Conservation (phyloP, 169 alveolate species). For the Pseudocohnilembus persalinus region DNA sequence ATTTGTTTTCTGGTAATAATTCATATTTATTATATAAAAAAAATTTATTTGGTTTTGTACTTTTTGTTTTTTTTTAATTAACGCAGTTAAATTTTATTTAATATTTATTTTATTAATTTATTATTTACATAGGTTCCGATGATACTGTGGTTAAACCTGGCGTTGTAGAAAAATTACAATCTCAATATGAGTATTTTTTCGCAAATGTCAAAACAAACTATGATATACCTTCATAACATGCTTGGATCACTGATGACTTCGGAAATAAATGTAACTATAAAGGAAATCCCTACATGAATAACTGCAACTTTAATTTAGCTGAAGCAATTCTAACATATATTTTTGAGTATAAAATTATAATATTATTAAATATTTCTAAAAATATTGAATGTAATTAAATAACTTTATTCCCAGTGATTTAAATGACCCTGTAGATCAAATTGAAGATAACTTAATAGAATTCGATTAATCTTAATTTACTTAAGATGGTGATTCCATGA, state of each 20-base stretch:
- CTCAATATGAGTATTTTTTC: constrained; percentile 22
- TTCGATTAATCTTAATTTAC: constrained; percentile 17
- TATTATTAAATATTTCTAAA: too few species aligned
- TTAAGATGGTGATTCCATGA: neutral
- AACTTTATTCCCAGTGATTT: too few species aligned
- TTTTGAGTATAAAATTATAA: too few species aligned
- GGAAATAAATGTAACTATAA: constrained; percentile 32
- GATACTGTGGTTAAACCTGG: constrained; percentile 29
- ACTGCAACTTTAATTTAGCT: constrained; percentile 38
- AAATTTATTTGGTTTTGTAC: too few species aligned
- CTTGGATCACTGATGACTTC: constrained; percentile 27
- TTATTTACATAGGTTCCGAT: constrained; percentile 19
- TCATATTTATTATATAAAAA: too few species aligned
- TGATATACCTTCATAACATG: constrained; percentile 39
- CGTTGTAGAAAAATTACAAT: constrained; percentile 23
- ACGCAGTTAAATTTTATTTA: too few species aligned
- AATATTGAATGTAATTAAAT: too few species aligned
- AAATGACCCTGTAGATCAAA: neutral
- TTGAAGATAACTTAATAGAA: neutral
- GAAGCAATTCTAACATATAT: neutral
- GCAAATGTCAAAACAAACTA: constrained; percentile 15
- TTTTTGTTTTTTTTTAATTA: too few species aligned
- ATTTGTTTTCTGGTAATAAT: constrained; percentile 7
- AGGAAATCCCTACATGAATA: constrained; percentile 45
- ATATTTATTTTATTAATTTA: too few species aligned